Conservation (phyloP, 306 rosid genomes). For the Phaseolus lunatus region DNA sequence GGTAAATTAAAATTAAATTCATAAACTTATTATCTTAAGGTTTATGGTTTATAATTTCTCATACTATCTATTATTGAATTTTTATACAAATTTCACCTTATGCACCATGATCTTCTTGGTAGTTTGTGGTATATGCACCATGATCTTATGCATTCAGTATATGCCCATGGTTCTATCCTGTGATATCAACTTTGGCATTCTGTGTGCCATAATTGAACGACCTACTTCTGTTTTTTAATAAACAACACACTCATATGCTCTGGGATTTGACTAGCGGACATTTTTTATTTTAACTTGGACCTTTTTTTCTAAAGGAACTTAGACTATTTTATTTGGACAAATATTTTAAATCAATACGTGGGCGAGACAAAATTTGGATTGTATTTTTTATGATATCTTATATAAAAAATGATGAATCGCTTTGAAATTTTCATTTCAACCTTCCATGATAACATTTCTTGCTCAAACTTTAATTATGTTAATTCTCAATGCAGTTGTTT, state of each 20-base stretch:
- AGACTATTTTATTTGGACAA: not conserved
- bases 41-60: no score
- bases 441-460: not conserved
- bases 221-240: not conserved
- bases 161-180: slow-evolving; percentile 17
- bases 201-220: slow-evolving; percentile 33
- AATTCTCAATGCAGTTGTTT: no score
- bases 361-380: not conserved
- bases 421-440: not conserved
- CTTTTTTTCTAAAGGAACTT: not conserved
- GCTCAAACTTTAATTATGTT: no score
- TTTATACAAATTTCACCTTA: no score
- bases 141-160: slow-evolving; percentile 11
- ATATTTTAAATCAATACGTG: not conserved
- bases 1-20: no score
- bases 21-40: no score
- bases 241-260: not conserved
- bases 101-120: no score
- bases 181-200: slow-evolving; percentile 17
- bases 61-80: no score
- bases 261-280: not conserved
- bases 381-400: not conserved
- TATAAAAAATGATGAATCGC: not conserved
- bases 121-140: not conserved
- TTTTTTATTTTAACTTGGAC: not conserved